phyloP scores from a whole-genome alignment of 345 rosid species.

The Populus tremula region DNA sequence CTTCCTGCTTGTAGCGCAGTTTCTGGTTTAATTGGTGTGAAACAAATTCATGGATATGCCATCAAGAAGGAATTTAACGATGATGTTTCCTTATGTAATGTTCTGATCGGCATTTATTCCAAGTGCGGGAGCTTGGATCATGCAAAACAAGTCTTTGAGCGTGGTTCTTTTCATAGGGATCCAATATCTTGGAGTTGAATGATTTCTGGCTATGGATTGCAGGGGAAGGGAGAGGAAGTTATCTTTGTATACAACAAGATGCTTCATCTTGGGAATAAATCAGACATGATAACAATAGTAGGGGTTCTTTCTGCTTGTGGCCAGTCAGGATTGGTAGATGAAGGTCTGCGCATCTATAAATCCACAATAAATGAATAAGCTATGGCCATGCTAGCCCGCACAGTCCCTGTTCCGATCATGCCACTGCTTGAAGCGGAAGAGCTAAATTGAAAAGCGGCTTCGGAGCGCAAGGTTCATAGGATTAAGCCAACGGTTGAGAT shows the following conservation, averaged over 20 bases:
- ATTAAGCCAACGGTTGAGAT: slow-evolving; percentile 54
- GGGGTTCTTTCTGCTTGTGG: slow-evolving; percentile 66
- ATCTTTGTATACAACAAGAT: slow-evolving; percentile 43
- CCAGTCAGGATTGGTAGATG: slow-evolving; percentile 48
- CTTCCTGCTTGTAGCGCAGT: slow-evolving; percentile 55
- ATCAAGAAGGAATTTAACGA: slow-evolving; percentile 37
- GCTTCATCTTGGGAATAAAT: slow-evolving; percentile 46
- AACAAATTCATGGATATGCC: slow-evolving; percentile 61
- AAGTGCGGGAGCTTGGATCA: slow-evolving; percentile 56
- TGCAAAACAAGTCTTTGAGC: slow-evolving; percentile 54
- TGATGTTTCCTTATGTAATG: slow-evolving; percentile 50
- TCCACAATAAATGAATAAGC: slow-evolving; percentile 25
- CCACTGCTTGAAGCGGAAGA: too few relatives aligned
- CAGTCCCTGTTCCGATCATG: too few relatives aligned
- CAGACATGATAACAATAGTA: slow-evolving; percentile 50
- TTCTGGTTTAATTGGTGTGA: slow-evolving; percentile 46
- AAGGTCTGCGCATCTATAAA: slow-evolving; percentile 49
- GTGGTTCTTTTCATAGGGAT: slow-evolving; percentile 36
- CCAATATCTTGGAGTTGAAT: slow-evolving; percentile 68
- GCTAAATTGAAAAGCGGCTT: too few relatives aligned
- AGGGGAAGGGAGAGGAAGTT: slow-evolving; percentile 71
- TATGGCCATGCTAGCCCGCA: too few relatives aligned
- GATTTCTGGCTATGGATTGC: slow-evolving; percentile 64
- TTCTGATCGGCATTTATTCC: slow-evolving; percentile 58
- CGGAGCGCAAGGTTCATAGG: slow-evolving; percentile 15